Percentiles rank a stretch among this genome's conserved stretches.
Conservation (phyloP, 2,329 filamentous ascomycete species). For the Mycosphaerelloides madeirae region DNA sequence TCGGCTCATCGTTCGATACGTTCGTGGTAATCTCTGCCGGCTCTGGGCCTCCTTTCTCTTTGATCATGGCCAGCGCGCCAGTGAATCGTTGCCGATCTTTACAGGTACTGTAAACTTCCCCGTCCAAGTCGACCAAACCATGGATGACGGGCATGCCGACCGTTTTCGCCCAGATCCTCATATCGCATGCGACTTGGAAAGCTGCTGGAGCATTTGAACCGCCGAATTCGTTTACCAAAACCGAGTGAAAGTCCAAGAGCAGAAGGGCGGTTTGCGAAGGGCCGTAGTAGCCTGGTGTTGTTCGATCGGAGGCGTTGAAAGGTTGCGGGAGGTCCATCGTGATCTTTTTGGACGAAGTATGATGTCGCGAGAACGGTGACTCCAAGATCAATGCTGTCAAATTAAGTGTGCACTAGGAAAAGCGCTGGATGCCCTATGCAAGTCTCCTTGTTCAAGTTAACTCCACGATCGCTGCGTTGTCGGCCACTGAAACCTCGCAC, state of each 20-base stretch:
- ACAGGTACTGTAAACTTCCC: neutral
- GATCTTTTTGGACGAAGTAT: neutral
- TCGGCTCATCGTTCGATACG: neutral
- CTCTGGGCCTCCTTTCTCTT: neutral
- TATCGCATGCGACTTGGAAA: neutral
- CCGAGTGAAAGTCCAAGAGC: slow-evolving; percentile 14
- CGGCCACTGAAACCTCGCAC: no score
- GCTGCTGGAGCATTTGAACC: slow-evolving; percentile 2
- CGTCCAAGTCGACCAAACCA: slow-evolving; percentile 10
- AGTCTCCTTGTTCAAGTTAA: no score
- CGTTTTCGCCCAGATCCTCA: slow-evolving; percentile 14
- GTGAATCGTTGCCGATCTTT: neutral
- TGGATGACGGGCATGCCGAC: slow-evolving; percentile 13
- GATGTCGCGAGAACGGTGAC: no score
- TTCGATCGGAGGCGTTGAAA: slow-evolving; percentile 3
- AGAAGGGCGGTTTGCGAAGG: slow-evolving; percentile 13
- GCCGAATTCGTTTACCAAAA: slow-evolving; percentile 6
- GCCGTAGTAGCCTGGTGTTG: slow-evolving; percentile 12
- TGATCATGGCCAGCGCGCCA: neutral
- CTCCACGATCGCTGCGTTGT: no score
- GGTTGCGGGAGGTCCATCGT: neutral
- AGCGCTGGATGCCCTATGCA: no score
- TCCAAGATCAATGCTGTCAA: no score
- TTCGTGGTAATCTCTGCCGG: neutral
- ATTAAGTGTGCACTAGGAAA: no score